Conservation (phyloP, 768 basidiomycete genomes). For the Lactifluus rugatus region DNA sequence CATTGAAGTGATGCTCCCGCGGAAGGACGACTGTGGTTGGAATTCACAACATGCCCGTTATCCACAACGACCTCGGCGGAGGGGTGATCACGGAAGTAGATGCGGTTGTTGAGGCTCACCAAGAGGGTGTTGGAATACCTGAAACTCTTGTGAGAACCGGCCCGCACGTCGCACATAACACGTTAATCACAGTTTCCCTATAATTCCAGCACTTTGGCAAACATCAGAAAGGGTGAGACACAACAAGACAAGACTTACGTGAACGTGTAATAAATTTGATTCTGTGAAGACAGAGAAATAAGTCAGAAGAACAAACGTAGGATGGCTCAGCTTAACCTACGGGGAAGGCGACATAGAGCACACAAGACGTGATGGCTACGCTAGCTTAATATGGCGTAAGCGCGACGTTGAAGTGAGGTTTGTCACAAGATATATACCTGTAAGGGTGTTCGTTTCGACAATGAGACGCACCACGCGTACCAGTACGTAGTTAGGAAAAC, state of each 20-base stretch:
- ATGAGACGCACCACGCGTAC: constrained; percentile 21
- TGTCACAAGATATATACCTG: neutral
- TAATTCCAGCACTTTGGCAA: constrained; percentile 15
- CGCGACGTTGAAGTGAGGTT: neutral
- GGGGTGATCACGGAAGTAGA: constrained; percentile 14
- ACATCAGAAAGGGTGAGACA: neutral
- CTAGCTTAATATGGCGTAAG: neutral
- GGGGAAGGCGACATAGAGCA: constrained; percentile 5
- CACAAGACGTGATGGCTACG: neutral
- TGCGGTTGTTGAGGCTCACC: constrained; percentile 22
- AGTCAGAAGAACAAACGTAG: neutral
- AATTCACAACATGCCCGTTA: neutral
- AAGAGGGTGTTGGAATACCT: constrained; percentile 23
- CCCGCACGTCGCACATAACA: neutral
- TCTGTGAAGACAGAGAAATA: neutral
- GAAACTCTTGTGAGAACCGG: neutral
- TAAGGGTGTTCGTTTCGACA: constrained; percentile 22
- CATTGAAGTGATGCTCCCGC: neutral
- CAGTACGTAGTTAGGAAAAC: constrained; percentile 10
- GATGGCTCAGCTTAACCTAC: neutral
- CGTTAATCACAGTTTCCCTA: constrained; percentile 18
- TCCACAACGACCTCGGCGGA: neutral
- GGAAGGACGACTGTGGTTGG: neutral
- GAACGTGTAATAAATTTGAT: constrained; percentile 13
- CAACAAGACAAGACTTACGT: neutral